These are phyloP conservation scores for Mycosphaerella arachidis DNA, from an alignment of 2,329 filamentous ascomycete species.

Conservation along the genomic window DNA sequence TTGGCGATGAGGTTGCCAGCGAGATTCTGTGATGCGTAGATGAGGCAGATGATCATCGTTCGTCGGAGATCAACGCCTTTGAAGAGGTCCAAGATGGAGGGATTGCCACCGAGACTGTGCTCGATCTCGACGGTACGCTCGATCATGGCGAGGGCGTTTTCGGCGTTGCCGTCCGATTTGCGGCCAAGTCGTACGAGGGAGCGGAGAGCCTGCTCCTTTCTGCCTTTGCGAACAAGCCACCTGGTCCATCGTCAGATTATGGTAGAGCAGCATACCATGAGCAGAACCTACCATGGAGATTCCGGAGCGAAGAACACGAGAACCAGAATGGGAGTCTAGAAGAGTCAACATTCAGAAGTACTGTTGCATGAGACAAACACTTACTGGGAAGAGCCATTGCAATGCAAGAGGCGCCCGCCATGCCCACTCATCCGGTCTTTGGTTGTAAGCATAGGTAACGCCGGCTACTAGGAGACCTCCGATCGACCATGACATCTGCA, in stretches of 20 bases:
- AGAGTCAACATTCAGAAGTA: constrained; percentile 29
- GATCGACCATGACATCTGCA: constrained; percentile 61
- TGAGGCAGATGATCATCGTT: constrained; percentile 53
- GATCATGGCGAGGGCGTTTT: constrained; percentile 37
- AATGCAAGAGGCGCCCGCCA: constrained; percentile 43
- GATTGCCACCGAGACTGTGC: constrained; percentile 44
- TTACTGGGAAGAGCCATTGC: constrained; percentile 51
- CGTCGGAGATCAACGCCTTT: constrained; percentile 49
- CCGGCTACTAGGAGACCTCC: constrained; percentile 54
- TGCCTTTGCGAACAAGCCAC: constrained; percentile 37
- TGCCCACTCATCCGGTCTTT: constrained; percentile 35
- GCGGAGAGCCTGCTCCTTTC: constrained; percentile 33
- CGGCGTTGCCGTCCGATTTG: constrained; percentile 20
- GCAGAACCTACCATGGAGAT: constrained; percentile 30
- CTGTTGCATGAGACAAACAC: neutral
- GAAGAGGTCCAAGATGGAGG: constrained; percentile 49
- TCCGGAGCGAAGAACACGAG: constrained; percentile 29
- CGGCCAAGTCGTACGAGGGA: constrained; percentile 29
- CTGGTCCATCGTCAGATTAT: no score
- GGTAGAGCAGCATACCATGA: no score
- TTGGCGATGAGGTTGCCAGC: constrained; percentile 61
- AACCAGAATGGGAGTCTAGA: constrained; percentile 20
- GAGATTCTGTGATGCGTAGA: constrained; percentile 58
- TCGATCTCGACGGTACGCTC: constrained; percentile 48
- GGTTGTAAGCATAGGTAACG: constrained; percentile 45